A percentile compares a stretch with the other conserved stretches of the same genome.
phyloP scores from a whole-genome alignment of 2,329 filamentous ascomycete genomes.

The Tricladium varicosporioides region DNA sequence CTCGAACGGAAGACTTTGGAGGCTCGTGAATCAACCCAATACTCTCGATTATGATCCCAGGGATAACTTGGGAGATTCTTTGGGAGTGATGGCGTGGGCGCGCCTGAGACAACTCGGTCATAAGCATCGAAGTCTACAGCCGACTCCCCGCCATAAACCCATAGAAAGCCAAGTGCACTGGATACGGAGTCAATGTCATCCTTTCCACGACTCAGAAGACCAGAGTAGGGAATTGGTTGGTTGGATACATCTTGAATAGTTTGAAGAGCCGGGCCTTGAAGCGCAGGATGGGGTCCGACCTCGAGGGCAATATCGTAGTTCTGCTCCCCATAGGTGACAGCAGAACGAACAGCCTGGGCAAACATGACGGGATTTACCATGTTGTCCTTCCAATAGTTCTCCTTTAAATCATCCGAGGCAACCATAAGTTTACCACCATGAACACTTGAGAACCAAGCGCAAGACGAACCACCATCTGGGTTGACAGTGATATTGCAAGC shows the following conservation, averaged over 20 bases:
- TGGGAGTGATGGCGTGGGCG: not conserved
- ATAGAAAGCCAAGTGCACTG: conserved; percentile 6
- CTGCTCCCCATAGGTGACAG: not conserved
- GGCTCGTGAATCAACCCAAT: conserved; percentile 21
- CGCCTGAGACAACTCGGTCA: not conserved
- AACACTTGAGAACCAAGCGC: conserved; percentile 21
- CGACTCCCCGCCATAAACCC: conserved; percentile 6
- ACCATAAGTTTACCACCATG: conserved; percentile 3
- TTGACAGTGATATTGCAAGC: conserved; percentile 9
- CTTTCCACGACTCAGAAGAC: conserved; percentile 4
- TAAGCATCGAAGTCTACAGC: conserved; percentile 3
- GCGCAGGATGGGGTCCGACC: conserved; percentile 12
- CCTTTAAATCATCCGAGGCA: conserved; percentile 25
- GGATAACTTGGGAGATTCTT: conserved; percentile 18
- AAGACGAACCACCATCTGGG: not conserved
- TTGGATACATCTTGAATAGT: conserved; percentile 7
- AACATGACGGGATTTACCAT: conserved; percentile 27
- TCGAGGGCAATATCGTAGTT: conserved; percentile 17
- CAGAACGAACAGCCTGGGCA: conserved; percentile 32
- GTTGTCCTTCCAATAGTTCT: conserved; percentile 36
- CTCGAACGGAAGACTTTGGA: conserved; percentile 10
- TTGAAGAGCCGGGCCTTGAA: conserved; percentile 12
- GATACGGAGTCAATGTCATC: conserved; percentile 9
- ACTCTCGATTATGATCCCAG: conserved; percentile 18
- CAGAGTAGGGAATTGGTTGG: conserved; percentile 10